Base-by-base conservation (phyloP, 495 filamentous ascomycete species). In the Penicillium lividum region DNA sequence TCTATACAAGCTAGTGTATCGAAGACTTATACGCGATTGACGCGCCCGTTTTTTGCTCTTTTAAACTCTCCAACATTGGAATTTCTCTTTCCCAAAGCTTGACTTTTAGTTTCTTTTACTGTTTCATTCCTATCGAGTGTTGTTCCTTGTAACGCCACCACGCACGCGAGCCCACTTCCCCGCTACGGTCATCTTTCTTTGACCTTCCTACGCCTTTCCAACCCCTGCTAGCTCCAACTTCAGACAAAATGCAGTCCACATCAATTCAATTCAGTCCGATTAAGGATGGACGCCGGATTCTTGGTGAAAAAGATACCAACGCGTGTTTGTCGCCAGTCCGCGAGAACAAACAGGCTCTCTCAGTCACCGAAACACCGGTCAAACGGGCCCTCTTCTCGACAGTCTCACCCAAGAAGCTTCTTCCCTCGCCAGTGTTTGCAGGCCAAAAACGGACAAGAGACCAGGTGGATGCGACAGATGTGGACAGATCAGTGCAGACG, bases 251-350 rank as follows among this genome's bases (percentile, higher is more conserved):
- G 73, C 66, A 72, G 40, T 55, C 68, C 3, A 62, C 66, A 25
- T 52, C 62, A 53, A 48, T 66, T 25, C 68, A 66, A 48, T 59
- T 67, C 59, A 78, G 71, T 61, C 75, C 77, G 5, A 54, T 74
- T 51, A 79, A 78, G 61, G 73, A 77, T 22, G 75, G 72, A 40
- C 68, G 77, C 58, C 77, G 72, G 25, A 70, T 79, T 30, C 73
- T 79, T 53, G 73, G 77, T 30, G 75, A 77, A 50, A 79, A 76
- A 60, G 70, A 71, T 59, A 56, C 68, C 66, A 79, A 79, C 75
- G 75, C 77, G 74, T 79, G 75, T 66, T 61, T 75, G 42, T 73
- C 77, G 34, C 75, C 77, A 36, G 68, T 67, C 53, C 65, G 61
- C 53, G 67, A 68, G 33, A 62, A 58, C 62, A 68, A 67, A 64